These are phyloP conservation scores for Cryptococcus amylolentus DNA, from an alignment of 1,284 basidiomycete genomes.

Conservation along the genomic window DNA sequence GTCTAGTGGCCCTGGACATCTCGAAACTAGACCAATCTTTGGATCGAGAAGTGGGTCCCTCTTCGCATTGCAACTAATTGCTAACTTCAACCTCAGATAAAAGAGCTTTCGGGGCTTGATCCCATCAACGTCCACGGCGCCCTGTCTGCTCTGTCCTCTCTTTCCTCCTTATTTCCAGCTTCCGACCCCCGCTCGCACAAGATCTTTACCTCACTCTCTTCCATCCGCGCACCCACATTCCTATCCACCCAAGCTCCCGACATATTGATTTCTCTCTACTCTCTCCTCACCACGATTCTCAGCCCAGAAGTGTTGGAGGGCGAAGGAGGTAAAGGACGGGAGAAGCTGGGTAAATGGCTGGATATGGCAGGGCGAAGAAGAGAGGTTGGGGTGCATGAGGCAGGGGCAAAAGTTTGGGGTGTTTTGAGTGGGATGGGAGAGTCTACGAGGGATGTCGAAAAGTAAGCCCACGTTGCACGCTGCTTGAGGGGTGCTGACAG, in stretches of 20 bases:
- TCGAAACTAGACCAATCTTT: conserved; percentile 26
- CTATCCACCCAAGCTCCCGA: conserved; percentile 68
- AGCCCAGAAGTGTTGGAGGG: conserved; percentile 41
- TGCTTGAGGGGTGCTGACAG: background rate
- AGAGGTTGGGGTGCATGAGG: conserved; percentile 65
- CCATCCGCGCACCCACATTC: conserved; percentile 58
- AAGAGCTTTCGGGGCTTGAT: conserved; percentile 64
- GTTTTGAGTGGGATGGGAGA: conserved; percentile 64
- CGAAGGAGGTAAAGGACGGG: too few relatives aligned
- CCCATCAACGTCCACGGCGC: conserved; percentile 73
- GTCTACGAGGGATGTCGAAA: conserved; percentile 61
- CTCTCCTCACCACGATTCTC: conserved; percentile 64
- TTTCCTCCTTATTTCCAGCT: conserved; percentile 52
- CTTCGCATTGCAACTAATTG: background rate
- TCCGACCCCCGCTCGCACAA: conserved; percentile 11
- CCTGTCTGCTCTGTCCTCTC: conserved; percentile 67
- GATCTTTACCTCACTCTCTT: conserved; percentile 46
- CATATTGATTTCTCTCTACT: conserved; percentile 69
- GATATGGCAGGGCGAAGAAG: conserved; percentile 70
- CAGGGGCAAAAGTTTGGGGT: conserved; percentile 64
- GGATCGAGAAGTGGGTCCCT: conserved; percentile 30
- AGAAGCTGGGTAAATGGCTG: conserved; percentile 52
- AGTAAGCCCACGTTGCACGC: conserved; percentile 58
- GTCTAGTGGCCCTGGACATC: conserved; percentile 59
- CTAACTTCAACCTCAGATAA: conserved; percentile 51